Evolutionary conservation across 495 filamentous ascomycete genomes (phyloP).

Genomic region (Opeltia flavorubescens): DNA sequence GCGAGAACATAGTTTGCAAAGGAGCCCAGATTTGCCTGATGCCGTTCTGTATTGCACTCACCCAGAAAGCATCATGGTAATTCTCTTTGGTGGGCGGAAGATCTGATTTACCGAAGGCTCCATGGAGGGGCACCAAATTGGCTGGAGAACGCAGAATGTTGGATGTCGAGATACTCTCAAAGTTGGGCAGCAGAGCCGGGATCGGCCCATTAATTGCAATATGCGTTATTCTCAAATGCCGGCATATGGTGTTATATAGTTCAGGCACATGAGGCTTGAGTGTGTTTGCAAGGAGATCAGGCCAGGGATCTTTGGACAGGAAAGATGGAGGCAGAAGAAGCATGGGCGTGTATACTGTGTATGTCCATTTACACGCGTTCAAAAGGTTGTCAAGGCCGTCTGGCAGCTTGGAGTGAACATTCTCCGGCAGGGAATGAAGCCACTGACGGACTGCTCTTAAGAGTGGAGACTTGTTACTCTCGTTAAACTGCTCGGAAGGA

Average conservation of each 20-base stretch:
- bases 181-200: constrained; percentile 23
- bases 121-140: constrained; percentile 46
- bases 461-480: background rate
- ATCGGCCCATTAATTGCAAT: constrained; percentile 66
- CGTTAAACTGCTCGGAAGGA: background rate
- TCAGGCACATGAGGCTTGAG: constrained; percentile 18
- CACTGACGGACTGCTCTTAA: background rate
- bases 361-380: constrained; percentile 25
- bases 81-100: constrained; percentile 25
- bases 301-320: constrained; percentile 37
- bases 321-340: constrained; percentile 49
- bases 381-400: background rate
- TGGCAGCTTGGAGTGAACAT: background rate
- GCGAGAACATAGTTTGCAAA: constrained; percentile 78
- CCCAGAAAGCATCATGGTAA: constrained; percentile 57
- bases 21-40: constrained; percentile 82
- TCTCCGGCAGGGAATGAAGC: background rate
- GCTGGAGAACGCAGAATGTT: constrained; percentile 57
- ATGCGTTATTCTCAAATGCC: constrained; percentile 42
- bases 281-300: constrained; percentile 16
- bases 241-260: constrained; percentile 35
- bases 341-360: constrained; percentile 56
- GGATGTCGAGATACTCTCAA: too few species aligned
- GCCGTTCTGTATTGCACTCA: constrained; percentile 55
- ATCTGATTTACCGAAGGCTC: constrained; percentile 43